Evolutionary conservation across 176 grass and related monocot genomes (phyloP).

Genomic region (Oryza glaberrima): DNA sequence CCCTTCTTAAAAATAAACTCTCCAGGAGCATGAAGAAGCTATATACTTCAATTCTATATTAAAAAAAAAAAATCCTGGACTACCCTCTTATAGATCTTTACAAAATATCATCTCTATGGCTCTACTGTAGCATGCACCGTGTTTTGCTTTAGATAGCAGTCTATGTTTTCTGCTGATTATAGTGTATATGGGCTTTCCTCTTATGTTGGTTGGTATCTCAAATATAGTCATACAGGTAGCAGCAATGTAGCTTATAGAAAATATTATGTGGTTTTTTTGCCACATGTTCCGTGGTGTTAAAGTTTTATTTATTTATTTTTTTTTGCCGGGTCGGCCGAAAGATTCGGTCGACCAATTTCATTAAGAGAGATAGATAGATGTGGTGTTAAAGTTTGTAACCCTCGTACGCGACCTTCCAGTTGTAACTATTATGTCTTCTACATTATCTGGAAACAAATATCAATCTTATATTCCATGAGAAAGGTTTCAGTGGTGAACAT

Average conservation of each 20-base stretch:
- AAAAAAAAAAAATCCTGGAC: conserved; percentile 10
- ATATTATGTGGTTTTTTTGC: neutral
- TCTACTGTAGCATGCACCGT: neutral
- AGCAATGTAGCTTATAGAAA: neutral
- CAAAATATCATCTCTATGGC: conserved; percentile 5
- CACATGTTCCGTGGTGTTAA: neutral
- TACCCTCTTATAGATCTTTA: neutral
- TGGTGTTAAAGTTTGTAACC: neutral
- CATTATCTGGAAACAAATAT: neutral
- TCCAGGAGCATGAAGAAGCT: neutral
- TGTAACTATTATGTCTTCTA: neutral
- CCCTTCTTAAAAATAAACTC: neutral
- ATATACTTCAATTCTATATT: neutral
- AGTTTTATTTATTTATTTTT: too few species aligned
- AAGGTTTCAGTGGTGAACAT: conserved; percentile 1
- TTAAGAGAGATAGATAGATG: too few species aligned
- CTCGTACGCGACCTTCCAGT: neutral
- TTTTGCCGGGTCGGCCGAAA: too few species aligned
- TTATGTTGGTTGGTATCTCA: neutral
- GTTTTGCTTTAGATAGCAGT: neutral
- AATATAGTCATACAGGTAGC: neutral
- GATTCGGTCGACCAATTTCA: too few species aligned
- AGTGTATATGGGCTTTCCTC: neutral
- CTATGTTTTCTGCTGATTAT: neutral
- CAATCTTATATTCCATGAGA: neutral